Evolutionary conservation across 371 early-diverging fungal genomes (phyloP).

Genomic region (Mortierella sp.): DNA sequence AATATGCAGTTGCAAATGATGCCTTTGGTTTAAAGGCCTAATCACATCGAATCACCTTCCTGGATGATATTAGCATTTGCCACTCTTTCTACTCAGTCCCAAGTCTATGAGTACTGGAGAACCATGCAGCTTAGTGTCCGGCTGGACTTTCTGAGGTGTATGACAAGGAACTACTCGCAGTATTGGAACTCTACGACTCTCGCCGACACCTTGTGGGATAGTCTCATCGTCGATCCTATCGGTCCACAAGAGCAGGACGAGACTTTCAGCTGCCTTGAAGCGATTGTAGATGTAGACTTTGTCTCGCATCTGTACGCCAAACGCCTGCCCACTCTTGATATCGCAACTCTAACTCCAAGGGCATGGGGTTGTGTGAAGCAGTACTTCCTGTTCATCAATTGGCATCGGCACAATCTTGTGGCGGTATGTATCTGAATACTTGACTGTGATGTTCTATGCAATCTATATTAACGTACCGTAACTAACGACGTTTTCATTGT

Average conservation of each 20-base stretch:
- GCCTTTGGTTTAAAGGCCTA: neutral
- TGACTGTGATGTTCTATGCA: no score
- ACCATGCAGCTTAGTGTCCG: conserved; percentile 42
- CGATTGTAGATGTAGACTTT: conserved; percentile 46
- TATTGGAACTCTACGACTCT: conserved; percentile 52
- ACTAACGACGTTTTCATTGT: neutral
- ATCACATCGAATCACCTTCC: neutral
- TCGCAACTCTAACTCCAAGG: conserved; percentile 48
- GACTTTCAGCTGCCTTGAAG: conserved; percentile 56
- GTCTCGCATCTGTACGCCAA: conserved; percentile 58
- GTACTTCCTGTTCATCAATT: conserved; percentile 58
- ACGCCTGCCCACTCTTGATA: conserved; percentile 50
- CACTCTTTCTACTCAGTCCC: conserved; percentile 21
- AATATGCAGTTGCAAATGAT: neutral
- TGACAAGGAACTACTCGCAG: conserved; percentile 40
- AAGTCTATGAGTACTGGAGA: conserved; percentile 30
- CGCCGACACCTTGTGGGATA: conserved; percentile 59
- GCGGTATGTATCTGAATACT: conserved; percentile 13
- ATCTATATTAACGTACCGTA: neutral
- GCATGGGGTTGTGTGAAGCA: conserved; percentile 58
- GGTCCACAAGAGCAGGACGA: conserved; percentile 58
- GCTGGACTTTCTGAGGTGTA: conserved; percentile 51
- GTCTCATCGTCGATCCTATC: conserved; percentile 59
- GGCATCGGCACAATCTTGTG: conserved; percentile 31
- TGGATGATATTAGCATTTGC: conserved; percentile 31